These are phyloP conservation scores for Morella rubra DNA, from an alignment of 306 rosid species.

Conservation along the genomic window DNA sequence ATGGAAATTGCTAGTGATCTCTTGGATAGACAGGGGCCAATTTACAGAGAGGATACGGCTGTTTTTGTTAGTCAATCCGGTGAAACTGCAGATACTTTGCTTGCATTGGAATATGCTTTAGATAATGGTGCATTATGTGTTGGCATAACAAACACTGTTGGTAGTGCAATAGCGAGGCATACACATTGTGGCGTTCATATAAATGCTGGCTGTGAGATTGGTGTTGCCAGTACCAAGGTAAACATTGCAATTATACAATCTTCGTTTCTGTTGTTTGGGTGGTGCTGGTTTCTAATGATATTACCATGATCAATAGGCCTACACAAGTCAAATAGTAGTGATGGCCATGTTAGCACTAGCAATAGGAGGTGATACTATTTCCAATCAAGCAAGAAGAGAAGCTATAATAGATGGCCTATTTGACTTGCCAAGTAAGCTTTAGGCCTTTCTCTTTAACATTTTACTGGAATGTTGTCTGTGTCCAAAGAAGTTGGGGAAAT, in stretches of 20 bases:
- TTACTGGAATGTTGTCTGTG: slow-evolving; percentile 11
- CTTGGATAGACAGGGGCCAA: slow-evolving; percentile 93
- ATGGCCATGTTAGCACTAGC: slow-evolving; percentile 98
- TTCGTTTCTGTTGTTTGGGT: slow-evolving; percentile 22
- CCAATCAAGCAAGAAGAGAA: slow-evolving; percentile 81
- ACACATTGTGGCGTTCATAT: slow-evolving; percentile 98
- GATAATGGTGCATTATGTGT: slow-evolving; percentile 96
- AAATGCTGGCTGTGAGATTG: slow-evolving; percentile 98
- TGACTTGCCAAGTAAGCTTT: slow-evolving; percentile 84
- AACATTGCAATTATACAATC: slow-evolving; percentile 21
- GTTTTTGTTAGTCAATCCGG: slow-evolving; percentile 99
- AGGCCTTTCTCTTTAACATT: slow-evolving; percentile 14
- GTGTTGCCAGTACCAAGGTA: slow-evolving; percentile 99
- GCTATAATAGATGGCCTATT: slow-evolving; percentile 83
- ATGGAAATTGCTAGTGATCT: slow-evolving; percentile 99
- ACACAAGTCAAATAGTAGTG: slow-evolving; percentile 97
- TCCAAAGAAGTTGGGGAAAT: slow-evolving; percentile 8
- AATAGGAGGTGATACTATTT: slow-evolving; percentile 86
- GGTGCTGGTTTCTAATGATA: slow-evolving; percentile 10
- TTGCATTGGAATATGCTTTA: slow-evolving; percentile 86
- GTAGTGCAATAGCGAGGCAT: slow-evolving; percentile 90
- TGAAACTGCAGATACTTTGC: slow-evolving; percentile 95
- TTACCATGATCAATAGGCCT: slow-evolving; percentile 56
- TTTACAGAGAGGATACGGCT: slow-evolving; percentile 94
- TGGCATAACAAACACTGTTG: slow-evolving; percentile 94